Evolutionary conservation across 2,329 filamentous ascomycete species (phyloP), one percentile per base, ranked within the genome.

Genomic region (Colletotrichum orchidophilum): DNA sequence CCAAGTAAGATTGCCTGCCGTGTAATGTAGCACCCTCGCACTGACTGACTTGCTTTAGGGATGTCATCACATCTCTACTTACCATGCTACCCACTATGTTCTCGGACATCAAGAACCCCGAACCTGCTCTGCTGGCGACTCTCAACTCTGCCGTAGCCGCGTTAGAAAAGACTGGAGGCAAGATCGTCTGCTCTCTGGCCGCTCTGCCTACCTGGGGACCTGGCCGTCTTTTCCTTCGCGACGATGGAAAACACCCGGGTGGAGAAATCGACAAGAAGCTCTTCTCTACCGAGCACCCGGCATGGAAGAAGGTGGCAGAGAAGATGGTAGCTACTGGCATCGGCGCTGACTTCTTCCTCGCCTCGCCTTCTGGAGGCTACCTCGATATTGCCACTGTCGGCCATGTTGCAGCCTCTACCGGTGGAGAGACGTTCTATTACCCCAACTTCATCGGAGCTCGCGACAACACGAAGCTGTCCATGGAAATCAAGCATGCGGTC

Each of bases 381-480:
- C 88, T 98, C 57, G 96, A 98, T 77, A 91, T 98, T 78, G 96
- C 95, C 39, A 97, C 96, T 3, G 93, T 98, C 75, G 94, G 95
- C 52, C 93, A 97, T 80, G 89, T 97, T 26, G 90, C 96, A 35
- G 91, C 94, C 52, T 91, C 93, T 33, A 97, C 94, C n/a, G 96
- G 96, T 69, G 96, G 96, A 73, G 96, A 99, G 81, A 94, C 92
- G 0, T 99, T 95, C 82, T 98, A 97, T 83, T 99, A 97, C 80
- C 95, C 96, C 55, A 99, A 98, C 81, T 99, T 97, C 84, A 91
- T 97, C 70, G 91, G 93, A 8, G 93, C 93, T 8, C 90, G 96
- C 46, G 96, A 99, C 81, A 91, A 92, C 53, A 87, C 94, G 66
- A 97, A 96, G 83, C 84, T 99, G 49, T 92, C 92, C 2, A 89